Percentiles rank a stretch among this genome's conserved stretches.
Evolutionary conservation across 1,284 basidiomycete genomes (phyloP).

Genomic region (Austroboletus niveus): DNA sequence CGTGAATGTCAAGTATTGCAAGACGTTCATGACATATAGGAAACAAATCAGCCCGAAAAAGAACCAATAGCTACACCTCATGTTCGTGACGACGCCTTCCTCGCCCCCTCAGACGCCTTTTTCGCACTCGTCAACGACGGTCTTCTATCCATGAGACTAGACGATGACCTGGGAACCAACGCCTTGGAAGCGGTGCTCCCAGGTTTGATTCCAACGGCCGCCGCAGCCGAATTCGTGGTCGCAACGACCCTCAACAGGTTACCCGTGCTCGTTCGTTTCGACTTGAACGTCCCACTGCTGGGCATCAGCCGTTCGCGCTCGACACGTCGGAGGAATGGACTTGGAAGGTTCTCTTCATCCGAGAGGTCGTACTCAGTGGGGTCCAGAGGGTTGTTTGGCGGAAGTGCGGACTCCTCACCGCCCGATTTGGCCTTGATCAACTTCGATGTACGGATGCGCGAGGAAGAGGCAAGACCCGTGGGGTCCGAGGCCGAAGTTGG

Average conservation of each 20-base stretch:
- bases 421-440: constrained; percentile 10
- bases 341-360: constrained; percentile 82
- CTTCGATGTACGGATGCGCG: constrained; percentile 14
- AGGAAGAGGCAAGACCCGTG: constrained; percentile 23
- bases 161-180: constrained; percentile 12
- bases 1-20: no score
- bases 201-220: constrained; percentile 19
- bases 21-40: no score
- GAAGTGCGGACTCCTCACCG: not conserved
- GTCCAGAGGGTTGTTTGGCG: constrained; percentile 6
- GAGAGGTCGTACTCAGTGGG: constrained; percentile 57
- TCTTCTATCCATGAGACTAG: constrained; percentile 13
- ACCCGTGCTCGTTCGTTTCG: constrained; percentile 48
- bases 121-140: constrained; percentile 41
- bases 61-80: no score
- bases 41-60: no score
- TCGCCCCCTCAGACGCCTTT: constrained; percentile 44
- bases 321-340: constrained; percentile 70
- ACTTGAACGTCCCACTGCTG: constrained; percentile 21
- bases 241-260: constrained; percentile 59
- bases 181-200: constrained; percentile 10
- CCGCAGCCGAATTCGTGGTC: constrained; percentile 54
- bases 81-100: constrained; percentile 40
- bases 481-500: constrained; percentile 32
- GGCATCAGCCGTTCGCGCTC: constrained; percentile 38